phyloP scores from a whole-genome alignment of 1,284 basidiomycete species.

The Tremellales sp. region DNA sequence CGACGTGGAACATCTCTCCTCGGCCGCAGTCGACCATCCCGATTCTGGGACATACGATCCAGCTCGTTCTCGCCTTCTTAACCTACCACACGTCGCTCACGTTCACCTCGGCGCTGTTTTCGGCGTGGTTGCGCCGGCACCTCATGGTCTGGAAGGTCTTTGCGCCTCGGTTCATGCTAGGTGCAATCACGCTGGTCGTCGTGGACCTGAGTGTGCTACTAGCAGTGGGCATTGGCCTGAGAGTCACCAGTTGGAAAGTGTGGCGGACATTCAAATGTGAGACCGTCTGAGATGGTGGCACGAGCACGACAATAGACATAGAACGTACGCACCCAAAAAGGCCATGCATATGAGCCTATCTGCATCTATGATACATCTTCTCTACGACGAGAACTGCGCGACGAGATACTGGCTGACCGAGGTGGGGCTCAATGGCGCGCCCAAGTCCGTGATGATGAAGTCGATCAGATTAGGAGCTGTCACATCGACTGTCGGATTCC shows the following conservation, averaged over 20 bases:
- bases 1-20: conserved; percentile 83
- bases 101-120: conserved; percentile 66
- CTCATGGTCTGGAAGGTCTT: conserved; percentile 99
- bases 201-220: conserved; percentile 51
- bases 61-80: conserved; percentile 60
- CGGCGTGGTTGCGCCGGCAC: conserved; percentile 76
- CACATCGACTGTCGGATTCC: conserved; percentile 51
- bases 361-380: neutral
- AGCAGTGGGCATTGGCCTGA: conserved; percentile 43
- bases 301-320: neutral
- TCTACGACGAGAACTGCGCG: conserved; percentile 42
- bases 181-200: conserved; percentile 52
- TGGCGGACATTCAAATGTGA: conserved; percentile 44
- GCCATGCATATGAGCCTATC: neutral
- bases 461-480: conserved; percentile 50
- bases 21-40: conserved; percentile 40
- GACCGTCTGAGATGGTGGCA: conserved; percentile 11
- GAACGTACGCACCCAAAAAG: neutral
- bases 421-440: conserved; percentile 43
- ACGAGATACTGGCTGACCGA: conserved; percentile 49
- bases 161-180: conserved; percentile 86
- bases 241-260: conserved; percentile 44
- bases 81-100: conserved; percentile 67
- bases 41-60: conserved; percentile 48
- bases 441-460: conserved; percentile 49